Percentiles rank a stretch among this genome's conserved stretches.
These are phyloP conservation scores for Boletus rex-veris DNA, from an alignment of 768 basidiomycete genomes.

Conservation along the genomic window DNA sequence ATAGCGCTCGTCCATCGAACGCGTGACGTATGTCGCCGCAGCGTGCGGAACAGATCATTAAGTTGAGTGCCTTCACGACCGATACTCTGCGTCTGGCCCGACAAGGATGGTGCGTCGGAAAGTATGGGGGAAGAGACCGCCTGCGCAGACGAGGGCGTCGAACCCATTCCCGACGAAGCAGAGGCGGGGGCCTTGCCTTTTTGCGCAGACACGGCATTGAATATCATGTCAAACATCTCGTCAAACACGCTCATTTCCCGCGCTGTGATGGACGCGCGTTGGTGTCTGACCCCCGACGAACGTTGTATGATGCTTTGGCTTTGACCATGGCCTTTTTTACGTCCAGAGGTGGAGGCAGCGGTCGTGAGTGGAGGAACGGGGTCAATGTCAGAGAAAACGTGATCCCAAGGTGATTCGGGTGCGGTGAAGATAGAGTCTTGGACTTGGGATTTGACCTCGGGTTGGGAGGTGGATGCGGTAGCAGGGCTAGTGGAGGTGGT, in stretches of 20 bases:
- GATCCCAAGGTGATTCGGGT: conserved; percentile 46
- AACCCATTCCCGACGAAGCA: not conserved
- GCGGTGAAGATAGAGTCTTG: conserved; percentile 35
- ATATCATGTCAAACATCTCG: conserved; percentile 72
- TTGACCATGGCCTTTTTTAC: not conserved
- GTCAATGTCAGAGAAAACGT: conserved; percentile 49
- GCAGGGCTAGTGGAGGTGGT: not conserved
- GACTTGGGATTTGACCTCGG: not conserved
- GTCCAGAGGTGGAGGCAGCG: not conserved
- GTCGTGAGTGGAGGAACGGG: conserved; percentile 17
- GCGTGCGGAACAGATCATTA: conserved; percentile 51
- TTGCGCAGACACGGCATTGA: conserved; percentile 47
- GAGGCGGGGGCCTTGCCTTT: not conserved
- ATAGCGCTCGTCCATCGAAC: conserved; percentile 49
- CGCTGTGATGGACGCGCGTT: conserved; percentile 62
- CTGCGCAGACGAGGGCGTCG: conserved; percentile 1
- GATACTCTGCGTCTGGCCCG: conserved; percentile 15
- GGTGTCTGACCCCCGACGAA: conserved; percentile 16
- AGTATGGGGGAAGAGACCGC: not conserved
- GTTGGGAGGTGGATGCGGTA: conserved; percentile 1
- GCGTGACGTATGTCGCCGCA: conserved; percentile 50
- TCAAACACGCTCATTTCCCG: conserved; percentile 64
- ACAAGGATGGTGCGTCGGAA: not conserved
- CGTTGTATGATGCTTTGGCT: conserved; percentile 4
- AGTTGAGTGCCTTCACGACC: conserved; percentile 22